Evolutionary conservation across 1,284 basidiomycete species (phyloP), one percentile per base, ranked within the genome.

Genomic region (Leccinum angustisporum): DNA sequence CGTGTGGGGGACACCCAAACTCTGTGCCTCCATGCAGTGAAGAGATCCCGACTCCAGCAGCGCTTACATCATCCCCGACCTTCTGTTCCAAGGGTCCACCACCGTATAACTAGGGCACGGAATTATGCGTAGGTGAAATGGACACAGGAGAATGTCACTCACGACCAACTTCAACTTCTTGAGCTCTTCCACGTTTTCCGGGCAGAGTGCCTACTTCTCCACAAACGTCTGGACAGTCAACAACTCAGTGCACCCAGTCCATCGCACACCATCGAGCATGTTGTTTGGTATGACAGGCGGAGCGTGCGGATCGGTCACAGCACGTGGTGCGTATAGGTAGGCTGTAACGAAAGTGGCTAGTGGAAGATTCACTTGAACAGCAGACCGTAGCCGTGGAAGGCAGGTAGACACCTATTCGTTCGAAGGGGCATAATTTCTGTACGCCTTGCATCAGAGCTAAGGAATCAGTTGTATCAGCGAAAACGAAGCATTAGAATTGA

Each of bases 11-110:
- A 34, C 3, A 16, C n/a, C 68, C 68, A 13, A 67, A 69, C 33
- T 69, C 68, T 5, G 68, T 72, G 6, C 57, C 70, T 1, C 70
- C 70, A 11, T 72, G 70, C 4, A 16, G 3, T 1, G n/a, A 27
- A 2, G 52, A 27, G 4, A 72, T 5, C 10, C 36, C 34, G 7
- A 72, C 63, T 4, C 70, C 67, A 21, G 65, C 65, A 1, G 68
- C 58, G 13, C 51, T 61, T 4, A 71, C 38, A 1, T 4, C 38
- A 30, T 72, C 25, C 2, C 70, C 67, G 3, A 61, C 25, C 21
- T 65, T 69, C 5, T 48, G 48, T 0, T 65, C n/a, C 6, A 72
- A 30, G 1, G 70, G 68, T 1, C 70, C 68, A 0, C 68, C 70
- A 0, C 48, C 58, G 34, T 40, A 70, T 1, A 61, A 6, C 69